These are phyloP conservation scores for Phyllostachys edulis DNA, from an alignment of 176 grass and related monocot species.

Conservation along the genomic window DNA sequence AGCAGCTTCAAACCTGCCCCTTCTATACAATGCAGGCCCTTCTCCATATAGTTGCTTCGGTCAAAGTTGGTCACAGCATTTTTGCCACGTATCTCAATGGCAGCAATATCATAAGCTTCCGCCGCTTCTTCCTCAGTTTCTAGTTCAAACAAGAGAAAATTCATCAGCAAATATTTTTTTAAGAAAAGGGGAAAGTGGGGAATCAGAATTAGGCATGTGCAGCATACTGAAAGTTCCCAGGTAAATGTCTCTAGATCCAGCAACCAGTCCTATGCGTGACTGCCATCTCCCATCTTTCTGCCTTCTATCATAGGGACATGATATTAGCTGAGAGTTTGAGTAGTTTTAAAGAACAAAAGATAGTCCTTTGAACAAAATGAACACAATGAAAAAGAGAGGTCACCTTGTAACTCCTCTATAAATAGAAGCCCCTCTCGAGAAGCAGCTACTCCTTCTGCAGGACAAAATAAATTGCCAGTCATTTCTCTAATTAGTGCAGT, in stretches of 20 bases:
- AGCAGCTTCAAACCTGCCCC: conserved; percentile 52
- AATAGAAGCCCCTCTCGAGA: conserved; percentile 95
- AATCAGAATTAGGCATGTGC: conserved; percentile 1
- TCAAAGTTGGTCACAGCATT: conserved; percentile 99
- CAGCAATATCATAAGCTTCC: conserved; percentile 92
- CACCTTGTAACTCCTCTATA: conserved; percentile 99
- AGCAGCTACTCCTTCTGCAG: conserved; percentile 89
- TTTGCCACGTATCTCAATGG: conserved; percentile 82
- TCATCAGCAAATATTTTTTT: conserved; percentile 19
- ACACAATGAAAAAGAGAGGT: conserved; percentile 28
- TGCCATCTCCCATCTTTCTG: conserved; percentile 98
- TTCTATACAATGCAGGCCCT: conserved; percentile 53
- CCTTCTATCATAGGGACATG: conserved; percentile 52
- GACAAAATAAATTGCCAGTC: neutral
- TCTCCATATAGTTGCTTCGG: conserved; percentile 75
- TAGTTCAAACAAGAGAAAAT: conserved; percentile 34
- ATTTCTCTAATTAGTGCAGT: neutral
- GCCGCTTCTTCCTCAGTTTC: conserved; percentile 98
- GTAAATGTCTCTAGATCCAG: conserved; percentile 92
- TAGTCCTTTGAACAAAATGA: neutral
- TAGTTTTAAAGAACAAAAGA: conserved; percentile 24
- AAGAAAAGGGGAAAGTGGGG: neutral
- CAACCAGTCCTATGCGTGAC: conserved; percentile 89
- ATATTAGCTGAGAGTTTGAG: conserved; percentile 18
- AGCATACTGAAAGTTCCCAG: conserved; percentile 88